Conservation (phyloP, 2,329 filamentous ascomycete genomes). For the Arthrinium phaeospermum region DNA sequence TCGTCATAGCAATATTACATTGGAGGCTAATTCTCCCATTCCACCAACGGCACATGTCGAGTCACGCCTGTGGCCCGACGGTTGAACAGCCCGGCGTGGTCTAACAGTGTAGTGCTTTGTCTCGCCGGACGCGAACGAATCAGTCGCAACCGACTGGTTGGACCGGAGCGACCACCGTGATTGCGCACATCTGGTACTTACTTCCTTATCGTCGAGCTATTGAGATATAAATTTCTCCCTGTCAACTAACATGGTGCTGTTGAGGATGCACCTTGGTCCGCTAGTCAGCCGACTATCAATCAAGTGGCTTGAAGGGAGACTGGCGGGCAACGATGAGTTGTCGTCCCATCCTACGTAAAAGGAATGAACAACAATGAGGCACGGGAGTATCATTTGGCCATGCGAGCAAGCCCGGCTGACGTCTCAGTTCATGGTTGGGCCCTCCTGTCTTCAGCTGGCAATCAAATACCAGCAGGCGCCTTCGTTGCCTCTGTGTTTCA, state of each 20-base stretch:
- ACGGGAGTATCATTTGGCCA: background rate
- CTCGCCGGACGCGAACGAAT: background rate
- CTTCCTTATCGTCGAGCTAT: too few species aligned
- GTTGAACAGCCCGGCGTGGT: background rate
- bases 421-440: background rate
- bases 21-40: background rate
- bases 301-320: background rate
- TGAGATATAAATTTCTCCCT: background rate
- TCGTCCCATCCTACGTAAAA: background rate
- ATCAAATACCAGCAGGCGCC: background rate
- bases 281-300: background rate
- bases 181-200: background rate
- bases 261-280: background rate
- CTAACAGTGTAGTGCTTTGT: background rate
- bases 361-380: background rate
- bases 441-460: slow-evolving; percentile 3
- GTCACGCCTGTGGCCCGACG: background rate
- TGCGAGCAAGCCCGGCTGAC: background rate
- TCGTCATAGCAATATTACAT: background rate
- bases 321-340: background rate
- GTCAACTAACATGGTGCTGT: background rate
- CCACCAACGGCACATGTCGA: background rate
- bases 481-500: background rate
- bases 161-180: background rate
- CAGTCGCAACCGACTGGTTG: background rate